Evolutionary conservation across 192 early-diverging fungal species (phyloP).

Genomic region (Chytriomyces sp.): DNA sequence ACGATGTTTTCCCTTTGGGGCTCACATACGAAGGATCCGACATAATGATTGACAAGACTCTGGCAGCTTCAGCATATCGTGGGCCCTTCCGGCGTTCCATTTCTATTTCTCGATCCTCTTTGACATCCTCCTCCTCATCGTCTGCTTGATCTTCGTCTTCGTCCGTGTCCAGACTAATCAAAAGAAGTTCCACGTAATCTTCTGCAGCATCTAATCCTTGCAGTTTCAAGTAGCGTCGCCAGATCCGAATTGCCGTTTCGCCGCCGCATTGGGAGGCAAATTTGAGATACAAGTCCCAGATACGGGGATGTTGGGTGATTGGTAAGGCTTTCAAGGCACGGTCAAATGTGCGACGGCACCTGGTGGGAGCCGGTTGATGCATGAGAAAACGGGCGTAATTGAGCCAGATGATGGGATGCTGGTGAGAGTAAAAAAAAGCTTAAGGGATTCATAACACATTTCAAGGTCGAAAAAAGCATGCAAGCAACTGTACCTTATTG

Average conservation of each 20-base stretch:
- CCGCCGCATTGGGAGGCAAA: constrained; percentile 82
- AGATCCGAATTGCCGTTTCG: constrained; percentile 79
- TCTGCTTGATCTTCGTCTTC: constrained; percentile 45
- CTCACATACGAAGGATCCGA: constrained; percentile 75
- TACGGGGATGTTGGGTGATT: constrained; percentile 86
- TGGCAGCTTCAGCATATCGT: constrained; percentile 79
- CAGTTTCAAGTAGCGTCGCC: constrained; percentile 82
- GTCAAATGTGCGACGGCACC: constrained; percentile 86
- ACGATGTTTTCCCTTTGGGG: constrained; percentile 61
- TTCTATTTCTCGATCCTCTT: not conserved
- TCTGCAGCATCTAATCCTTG: constrained; percentile 77
- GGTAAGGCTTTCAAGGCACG: constrained; percentile 86
- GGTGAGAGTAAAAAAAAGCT: too few species aligned
- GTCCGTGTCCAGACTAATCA: constrained; percentile 38
- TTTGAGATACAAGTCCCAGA: constrained; percentile 87
- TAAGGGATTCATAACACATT: too few species aligned
- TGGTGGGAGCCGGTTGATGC: constrained; percentile 62
- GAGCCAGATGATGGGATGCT: constrained; percentile 93
- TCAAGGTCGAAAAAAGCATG: too few species aligned
- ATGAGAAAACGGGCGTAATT: constrained; percentile 74
- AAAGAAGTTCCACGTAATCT: constrained; percentile 73
- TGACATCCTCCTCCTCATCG: constrained; percentile 7
- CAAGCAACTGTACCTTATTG: constrained; percentile 63
- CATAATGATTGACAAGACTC: constrained; percentile 71
- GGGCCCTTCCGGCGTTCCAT: constrained; percentile 41